Base-by-base conservation (phyloP, 805 yeast genomes). In the Candida gorgasii region DNA sequence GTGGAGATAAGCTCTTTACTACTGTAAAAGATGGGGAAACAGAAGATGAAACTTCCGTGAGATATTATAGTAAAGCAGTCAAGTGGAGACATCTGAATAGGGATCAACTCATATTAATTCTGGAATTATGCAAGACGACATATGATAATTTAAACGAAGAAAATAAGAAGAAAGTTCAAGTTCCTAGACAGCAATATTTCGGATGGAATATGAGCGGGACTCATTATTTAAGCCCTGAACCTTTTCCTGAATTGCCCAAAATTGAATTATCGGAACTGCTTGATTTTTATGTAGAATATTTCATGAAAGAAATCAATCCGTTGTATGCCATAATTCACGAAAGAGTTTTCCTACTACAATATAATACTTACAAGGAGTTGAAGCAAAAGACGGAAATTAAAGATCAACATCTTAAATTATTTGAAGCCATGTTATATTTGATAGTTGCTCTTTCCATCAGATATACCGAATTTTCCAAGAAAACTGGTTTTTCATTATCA, bases 181-280 rank as follows among this genome's bases (percentile, higher is more conserved):
- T 75, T n/a, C 85, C 85, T 4, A 58, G 85, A 35, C 63, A 71
- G n/a, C 84, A 81, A 53, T 75, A 70, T 39, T 81, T 77, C 51
- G 85, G 84, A 12, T 81, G 86, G 85, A 81, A 81, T 54, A 62
- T 80, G 76, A 65, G 75, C n/a, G 86, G 86, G 1, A 70, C 70
- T 20, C 75, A 73, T 51, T 81, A 77, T 52, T 47, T 79, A 14
- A 45, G 46, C 19, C 53, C 61, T 3, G 68, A 65, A 20, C 48
- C 43, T 9, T 49, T 70, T 28, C 76, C 75, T 12, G 58, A 54
- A 2, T 42, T 55, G 9, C 70, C 74, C 1, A 59, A 55, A 2
- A 45, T 61, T 12, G 52, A 51, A 5, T 47, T 60, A 11, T 35
- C 44, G 1, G 22, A 52, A 9, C 47, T 49, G 7, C 4, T 45